A percentile compares a stretch with the other conserved stretches of the same genome.
phyloP scores from a whole-genome alignment of 306 rosid genomes.

The Vigna hirtella region DNA sequence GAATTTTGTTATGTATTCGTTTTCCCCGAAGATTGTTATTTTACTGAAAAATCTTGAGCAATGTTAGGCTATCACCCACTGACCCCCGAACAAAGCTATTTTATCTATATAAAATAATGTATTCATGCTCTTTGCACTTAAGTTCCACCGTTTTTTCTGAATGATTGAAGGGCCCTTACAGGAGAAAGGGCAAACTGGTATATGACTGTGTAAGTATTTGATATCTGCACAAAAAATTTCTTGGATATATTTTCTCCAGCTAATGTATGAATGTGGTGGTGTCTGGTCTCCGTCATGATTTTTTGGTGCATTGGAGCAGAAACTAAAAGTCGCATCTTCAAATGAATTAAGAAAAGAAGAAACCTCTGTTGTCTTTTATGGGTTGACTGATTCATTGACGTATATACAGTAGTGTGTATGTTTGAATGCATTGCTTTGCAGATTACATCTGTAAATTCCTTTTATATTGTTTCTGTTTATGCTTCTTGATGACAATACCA shows the following conservation, averaged over 20 bases:
- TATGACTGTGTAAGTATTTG: constrained; percentile 56
- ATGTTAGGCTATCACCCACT: background rate
- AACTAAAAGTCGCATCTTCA: constrained; percentile 37
- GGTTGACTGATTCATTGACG: constrained; percentile 2
- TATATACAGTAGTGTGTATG: constrained; percentile 4
- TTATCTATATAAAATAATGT: background rate
- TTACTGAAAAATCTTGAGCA: background rate
- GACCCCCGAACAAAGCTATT: constrained; percentile 3
- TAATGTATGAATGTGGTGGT: constrained; percentile 27
- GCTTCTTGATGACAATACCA: background rate
- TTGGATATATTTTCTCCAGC: constrained; percentile 40
- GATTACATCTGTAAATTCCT: background rate
- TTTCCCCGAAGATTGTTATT: constrained; percentile 15
- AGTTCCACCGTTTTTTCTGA: constrained; percentile 49
- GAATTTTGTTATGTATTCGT: background rate
- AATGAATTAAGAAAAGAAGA: background rate
- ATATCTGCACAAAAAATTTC: background rate
- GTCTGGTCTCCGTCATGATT: constrained; percentile 32
- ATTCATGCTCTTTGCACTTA: background rate
- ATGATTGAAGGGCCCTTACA: constrained; percentile 52
- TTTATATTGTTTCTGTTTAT: constrained; percentile 4
- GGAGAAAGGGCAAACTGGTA: constrained; percentile 47
- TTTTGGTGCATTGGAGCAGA: constrained; percentile 47
- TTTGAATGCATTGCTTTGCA: constrained; percentile 11
- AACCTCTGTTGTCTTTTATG: background rate